Evolutionary conservation across 306 rosid genomes (phyloP), one percentile per base, ranked within the genome.

Genomic region (Malus asiatica): DNA sequence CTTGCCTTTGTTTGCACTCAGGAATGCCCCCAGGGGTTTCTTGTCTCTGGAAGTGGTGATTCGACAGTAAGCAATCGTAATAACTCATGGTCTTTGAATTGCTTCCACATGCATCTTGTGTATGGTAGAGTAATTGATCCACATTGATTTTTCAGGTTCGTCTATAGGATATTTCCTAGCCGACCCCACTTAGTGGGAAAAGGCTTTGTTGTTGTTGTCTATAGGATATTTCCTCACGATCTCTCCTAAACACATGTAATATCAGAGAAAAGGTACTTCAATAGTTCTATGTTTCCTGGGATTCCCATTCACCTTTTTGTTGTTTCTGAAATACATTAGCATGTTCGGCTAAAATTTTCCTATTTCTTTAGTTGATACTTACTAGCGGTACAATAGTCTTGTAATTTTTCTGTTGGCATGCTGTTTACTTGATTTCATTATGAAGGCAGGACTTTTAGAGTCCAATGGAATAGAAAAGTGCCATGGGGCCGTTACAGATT

Each of bases 31-130:
- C 86, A 83, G 35, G 86, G 93, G 22, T 85, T 85, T 84, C 89
- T 94, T 60, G 75, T 92, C 63, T 95, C 99, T 78, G 99, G 99
- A 81, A 84, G 97, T 66, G 97, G 97, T 55, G 97, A 95, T 87
- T 89, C 96, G 53, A 92, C 97, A 1, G 97, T 95, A 67, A 89
- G 90, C 83, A 75, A 74, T 84, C 35, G 18, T 6, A 63, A 59
- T 1, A 68, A 66, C 42, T 72, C 38, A 14, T 25, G 71, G 79
- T 23, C 55, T 83, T 71, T 74, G 72, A 46, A 61, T 48, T 76
- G 22, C 38, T 71, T 61, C 63, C 53, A 8, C 71, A 66, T 79
- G 73, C 40, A 72, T 57, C 81, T 40, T 79, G 58, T 59, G 79
- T 46, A 63, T 20, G 15, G 58, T 61, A 23, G 62, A 33, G 19